Evolutionary conservation across 257 asterid species (phyloP).

Genomic region (Solanum microdontum): DNA sequence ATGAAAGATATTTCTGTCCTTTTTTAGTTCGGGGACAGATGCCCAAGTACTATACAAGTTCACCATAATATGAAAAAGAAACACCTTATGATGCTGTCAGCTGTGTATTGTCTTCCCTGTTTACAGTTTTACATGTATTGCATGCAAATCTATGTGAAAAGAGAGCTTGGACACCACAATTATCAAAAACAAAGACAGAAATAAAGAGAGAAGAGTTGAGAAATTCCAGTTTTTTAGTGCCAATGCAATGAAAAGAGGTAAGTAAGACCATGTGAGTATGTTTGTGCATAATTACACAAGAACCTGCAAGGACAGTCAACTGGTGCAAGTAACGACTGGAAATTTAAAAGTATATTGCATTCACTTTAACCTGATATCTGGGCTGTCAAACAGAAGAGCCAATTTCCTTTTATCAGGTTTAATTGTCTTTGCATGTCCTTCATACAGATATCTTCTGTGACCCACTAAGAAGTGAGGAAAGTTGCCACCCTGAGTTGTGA

Average conservation of each 20-base stretch:
- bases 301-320: neutral
- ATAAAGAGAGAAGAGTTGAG: neutral
- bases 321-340: neutral
- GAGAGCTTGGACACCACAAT: neutral
- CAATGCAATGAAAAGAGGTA: neutral
- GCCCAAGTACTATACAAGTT: neutral
- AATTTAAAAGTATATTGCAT: neutral
- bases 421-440: slow-evolving; percentile 80
- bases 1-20: neutral
- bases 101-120: neutral
- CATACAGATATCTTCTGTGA: slow-evolving; percentile 80
- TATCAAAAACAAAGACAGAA: neutral
- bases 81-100: neutral
- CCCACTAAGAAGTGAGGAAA: slow-evolving; percentile 98
- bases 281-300: neutral
- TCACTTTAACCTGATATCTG: slow-evolving; percentile 55
- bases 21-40: neutral
- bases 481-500: slow-evolving; percentile 94
- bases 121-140: neutral
- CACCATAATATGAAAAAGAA: neutral
- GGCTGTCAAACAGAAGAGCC: slow-evolving; percentile 67
- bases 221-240: neutral
- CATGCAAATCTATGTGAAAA: neutral
- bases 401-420: slow-evolving; percentile 92
- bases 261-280: neutral